Evolutionary conservation across 1,284 basidiomycete genomes (phyloP).

Genomic region (Baeospora myosura): DNA sequence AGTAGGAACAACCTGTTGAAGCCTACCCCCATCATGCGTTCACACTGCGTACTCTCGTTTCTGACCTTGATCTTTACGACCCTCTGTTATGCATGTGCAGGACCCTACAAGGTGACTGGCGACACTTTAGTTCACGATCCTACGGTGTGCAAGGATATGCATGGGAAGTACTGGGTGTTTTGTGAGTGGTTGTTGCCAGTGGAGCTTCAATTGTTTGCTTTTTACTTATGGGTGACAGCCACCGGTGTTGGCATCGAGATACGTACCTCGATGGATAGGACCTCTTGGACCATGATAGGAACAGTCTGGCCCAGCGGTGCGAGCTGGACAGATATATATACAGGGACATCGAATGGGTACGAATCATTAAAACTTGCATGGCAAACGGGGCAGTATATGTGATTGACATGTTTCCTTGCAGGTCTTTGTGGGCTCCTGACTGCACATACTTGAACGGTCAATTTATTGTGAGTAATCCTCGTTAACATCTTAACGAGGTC

Average conservation of each 20-base stretch:
- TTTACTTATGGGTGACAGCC: constrained; percentile 21
- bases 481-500: not conserved
- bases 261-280: constrained; percentile 44
- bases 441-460: constrained; percentile 37
- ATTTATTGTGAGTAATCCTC: constrained; percentile 32
- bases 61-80: no score
- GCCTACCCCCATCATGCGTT: no score
- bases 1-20: no score
- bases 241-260: constrained; percentile 45
- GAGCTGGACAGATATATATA: constrained; percentile 43
- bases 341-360: constrained; percentile 41
- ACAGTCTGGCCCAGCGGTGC: constrained; percentile 44
- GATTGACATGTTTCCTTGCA: constrained; percentile 12
- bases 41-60: no score
- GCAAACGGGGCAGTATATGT: no score
- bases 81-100: no score
- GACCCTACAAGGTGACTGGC: constrained; percentile 16
- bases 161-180: constrained; percentile 45
- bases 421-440: constrained; percentile 46
- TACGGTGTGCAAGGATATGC: constrained; percentile 44
- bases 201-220: not conserved
- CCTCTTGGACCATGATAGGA: constrained; percentile 40
- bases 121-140: constrained; percentile 28
- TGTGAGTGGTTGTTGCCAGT: constrained; percentile 24
- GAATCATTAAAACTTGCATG: constrained; percentile 1